A percentile compares a stretch with the other conserved stretches of the same genome.
phyloP scores from a whole-genome alignment of 768 basidiomycete species.

The Mycena kentingensis region DNA sequence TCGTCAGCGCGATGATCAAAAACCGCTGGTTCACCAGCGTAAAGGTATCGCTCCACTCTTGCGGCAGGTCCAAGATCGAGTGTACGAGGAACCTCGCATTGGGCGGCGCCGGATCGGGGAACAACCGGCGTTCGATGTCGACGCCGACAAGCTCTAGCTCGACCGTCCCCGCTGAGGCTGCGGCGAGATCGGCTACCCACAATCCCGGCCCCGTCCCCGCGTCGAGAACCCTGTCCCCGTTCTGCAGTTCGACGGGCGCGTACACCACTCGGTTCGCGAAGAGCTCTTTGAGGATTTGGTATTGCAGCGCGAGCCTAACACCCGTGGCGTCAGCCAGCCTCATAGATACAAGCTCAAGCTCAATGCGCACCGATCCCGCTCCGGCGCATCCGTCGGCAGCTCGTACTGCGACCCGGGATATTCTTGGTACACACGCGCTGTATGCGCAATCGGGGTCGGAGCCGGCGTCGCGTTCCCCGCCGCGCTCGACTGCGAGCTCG shows the following conservation, averaged over 20 bases:
- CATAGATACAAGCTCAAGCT: no score
- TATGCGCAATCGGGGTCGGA: background rate
- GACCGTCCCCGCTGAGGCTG: background rate
- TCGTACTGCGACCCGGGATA: background rate
- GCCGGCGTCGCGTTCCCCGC: no score
- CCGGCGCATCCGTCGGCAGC: constrained; percentile 1
- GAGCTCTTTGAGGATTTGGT: constrained; percentile 11
- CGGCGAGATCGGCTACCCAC: background rate
- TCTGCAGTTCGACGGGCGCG: constrained; percentile 4
- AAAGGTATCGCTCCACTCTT: constrained; percentile 17
- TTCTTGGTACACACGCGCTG: background rate
- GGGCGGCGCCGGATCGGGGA: constrained; percentile 9
- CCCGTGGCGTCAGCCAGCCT: no score
- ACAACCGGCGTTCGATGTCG: constrained; percentile 14
- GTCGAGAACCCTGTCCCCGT: constrained; percentile 14
- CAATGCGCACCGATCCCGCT: no score
- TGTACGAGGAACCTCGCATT: constrained; percentile 12
- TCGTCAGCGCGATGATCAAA: constrained; percentile 12
- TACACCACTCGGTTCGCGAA: constrained; percentile 2
- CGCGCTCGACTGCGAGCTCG: no score
- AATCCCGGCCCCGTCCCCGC: constrained; percentile 15
- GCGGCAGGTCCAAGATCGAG: constrained; percentile 11
- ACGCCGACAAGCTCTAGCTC: constrained; percentile 16
- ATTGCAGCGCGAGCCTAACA: no score
- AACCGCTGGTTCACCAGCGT: constrained; percentile 23